These are phyloP conservation scores for Trametes cubensis DNA, from an alignment of 768 basidiomycete species.

Conservation along the genomic window DNA sequence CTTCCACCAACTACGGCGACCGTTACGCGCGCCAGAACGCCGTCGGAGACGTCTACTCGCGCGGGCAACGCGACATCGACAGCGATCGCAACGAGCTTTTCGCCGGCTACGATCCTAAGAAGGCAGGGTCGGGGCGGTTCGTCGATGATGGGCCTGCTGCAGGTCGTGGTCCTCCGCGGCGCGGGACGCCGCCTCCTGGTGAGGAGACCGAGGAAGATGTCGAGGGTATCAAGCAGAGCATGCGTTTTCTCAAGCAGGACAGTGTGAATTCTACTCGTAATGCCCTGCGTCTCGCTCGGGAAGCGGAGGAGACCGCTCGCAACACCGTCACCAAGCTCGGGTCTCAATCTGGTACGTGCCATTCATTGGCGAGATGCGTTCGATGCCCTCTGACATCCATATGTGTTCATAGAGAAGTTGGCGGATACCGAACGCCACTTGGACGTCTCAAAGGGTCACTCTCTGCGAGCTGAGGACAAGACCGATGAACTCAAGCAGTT, in stretches of 20 bases:
- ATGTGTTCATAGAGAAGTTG: slow-evolving; percentile 63
- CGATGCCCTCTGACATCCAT: neutral
- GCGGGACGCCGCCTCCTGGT: slow-evolving; percentile 54
- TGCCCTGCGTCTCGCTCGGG: slow-evolving; percentile 89
- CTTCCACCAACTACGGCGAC: slow-evolving; percentile 33
- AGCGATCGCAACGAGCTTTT: slow-evolving; percentile 75
- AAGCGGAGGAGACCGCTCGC: slow-evolving; percentile 94
- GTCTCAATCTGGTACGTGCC: slow-evolving; percentile 83
- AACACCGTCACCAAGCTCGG: slow-evolving; percentile 83
- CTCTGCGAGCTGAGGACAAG: slow-evolving; percentile 86
- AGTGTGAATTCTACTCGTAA: slow-evolving; percentile 87
- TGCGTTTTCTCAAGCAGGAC: slow-evolving; percentile 88
- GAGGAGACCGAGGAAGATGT: slow-evolving; percentile 86
- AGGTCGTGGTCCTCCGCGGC: slow-evolving; percentile 20
- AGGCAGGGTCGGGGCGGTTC: slow-evolving; percentile 64
- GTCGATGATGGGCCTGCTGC: slow-evolving; percentile 57
- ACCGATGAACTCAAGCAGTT: slow-evolving; percentile 93
- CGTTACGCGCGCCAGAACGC: slow-evolving; percentile 55
- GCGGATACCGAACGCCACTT: slow-evolving; percentile 95
- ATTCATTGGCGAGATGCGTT: neutral
- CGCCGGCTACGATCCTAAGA: slow-evolving; percentile 68
- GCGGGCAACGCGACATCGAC: slow-evolving; percentile 61
- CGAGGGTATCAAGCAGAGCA: slow-evolving; percentile 94
- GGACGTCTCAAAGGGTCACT: slow-evolving; percentile 88
- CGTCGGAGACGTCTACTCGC: slow-evolving; percentile 67